Evolutionary conservation across 805 yeast genomes (phyloP).

Genomic region (Cyberlindnera suaveolens): DNA sequence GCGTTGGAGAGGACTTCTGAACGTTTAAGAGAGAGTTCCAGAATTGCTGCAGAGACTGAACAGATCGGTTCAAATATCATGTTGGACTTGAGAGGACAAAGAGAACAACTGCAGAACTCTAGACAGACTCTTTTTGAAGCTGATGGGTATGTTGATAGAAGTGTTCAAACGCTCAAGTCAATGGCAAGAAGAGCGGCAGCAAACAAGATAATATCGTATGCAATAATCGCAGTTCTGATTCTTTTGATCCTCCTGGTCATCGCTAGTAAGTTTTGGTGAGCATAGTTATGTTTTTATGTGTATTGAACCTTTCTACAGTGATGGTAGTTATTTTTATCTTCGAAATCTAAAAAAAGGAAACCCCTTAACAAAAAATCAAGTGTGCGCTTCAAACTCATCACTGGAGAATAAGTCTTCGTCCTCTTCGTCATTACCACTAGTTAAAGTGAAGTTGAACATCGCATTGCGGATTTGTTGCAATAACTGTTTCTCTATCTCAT

Average conservation of each 20-base stretch:
- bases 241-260: constrained; percentile 76
- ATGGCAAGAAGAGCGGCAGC: constrained; percentile 94
- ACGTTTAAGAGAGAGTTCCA: constrained; percentile 77
- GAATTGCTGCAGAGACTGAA: constrained; percentile 91
- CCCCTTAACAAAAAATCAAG: constrained; percentile 1
- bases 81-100: constrained; percentile 82
- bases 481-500: constrained; percentile 26
- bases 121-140: constrained; percentile 85
- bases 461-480: constrained; percentile 37
- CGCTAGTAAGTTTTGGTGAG: constrained; percentile 52
- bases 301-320: background rate
- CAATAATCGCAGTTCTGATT: constrained; percentile 83
- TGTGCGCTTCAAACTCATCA: constrained; percentile 53
- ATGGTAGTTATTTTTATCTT: background rate
- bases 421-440: constrained; percentile 6
- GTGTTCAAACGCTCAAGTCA: constrained; percentile 75
- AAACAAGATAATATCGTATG: constrained; percentile 82
- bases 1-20: constrained; percentile 79
- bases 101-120: constrained; percentile 85
- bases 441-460: constrained; percentile 27
- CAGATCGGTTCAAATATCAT: constrained; percentile 84
- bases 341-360: background rate
- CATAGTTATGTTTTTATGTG: background rate
- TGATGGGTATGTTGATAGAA: constrained; percentile 86
- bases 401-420: constrained; percentile 38